Evolutionary conservation across 2,329 filamentous ascomycete genomes (phyloP).

Genomic region (Herpotrichia juniperi): DNA sequence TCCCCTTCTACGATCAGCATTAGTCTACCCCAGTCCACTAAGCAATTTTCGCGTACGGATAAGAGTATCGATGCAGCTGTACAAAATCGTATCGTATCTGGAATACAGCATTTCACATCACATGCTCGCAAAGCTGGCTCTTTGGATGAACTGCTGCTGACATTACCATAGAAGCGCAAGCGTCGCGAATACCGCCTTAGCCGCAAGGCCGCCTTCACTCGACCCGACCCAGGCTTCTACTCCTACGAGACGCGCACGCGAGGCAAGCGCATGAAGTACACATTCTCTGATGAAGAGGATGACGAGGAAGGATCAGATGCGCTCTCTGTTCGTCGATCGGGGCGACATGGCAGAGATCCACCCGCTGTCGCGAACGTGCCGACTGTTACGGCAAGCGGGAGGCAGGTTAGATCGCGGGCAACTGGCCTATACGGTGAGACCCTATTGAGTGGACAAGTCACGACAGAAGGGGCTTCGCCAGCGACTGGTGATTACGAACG

Average conservation of each 20-base stretch:
- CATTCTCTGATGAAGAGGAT: conserved; percentile 90
- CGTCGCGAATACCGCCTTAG: conserved; percentile 88
- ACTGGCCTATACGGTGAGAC: conserved; percentile 68
- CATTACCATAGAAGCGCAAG: conserved; percentile 75
- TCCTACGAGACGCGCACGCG: conserved; percentile 95
- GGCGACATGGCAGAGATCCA: conserved; percentile 72
- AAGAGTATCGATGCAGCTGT: neutral
- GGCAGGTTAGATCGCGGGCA: conserved; percentile 74
- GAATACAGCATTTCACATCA: too few species aligned
- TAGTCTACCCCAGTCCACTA: neutral
- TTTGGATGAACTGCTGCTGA: conserved; percentile 18
- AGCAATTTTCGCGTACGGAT: neutral
- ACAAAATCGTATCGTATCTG: too few species aligned
- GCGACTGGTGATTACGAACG: conserved; percentile 52
- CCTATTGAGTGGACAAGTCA: conserved; percentile 61
- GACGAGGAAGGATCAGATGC: conserved; percentile 75
- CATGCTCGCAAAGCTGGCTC: too few species aligned
- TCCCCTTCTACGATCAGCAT: too few species aligned
- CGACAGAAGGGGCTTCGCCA: conserved; percentile 46
- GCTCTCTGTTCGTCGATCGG: conserved; percentile 68
- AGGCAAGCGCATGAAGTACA: conserved; percentile 96
- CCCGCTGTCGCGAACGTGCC: conserved; percentile 71
- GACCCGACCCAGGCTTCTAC: conserved; percentile 87
- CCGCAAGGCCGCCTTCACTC: conserved; percentile 84
- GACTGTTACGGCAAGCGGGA: conserved; percentile 80